Conservation (phyloP, 495 filamentous ascomycete species). For the Xylaria flabelliformis region DNA sequence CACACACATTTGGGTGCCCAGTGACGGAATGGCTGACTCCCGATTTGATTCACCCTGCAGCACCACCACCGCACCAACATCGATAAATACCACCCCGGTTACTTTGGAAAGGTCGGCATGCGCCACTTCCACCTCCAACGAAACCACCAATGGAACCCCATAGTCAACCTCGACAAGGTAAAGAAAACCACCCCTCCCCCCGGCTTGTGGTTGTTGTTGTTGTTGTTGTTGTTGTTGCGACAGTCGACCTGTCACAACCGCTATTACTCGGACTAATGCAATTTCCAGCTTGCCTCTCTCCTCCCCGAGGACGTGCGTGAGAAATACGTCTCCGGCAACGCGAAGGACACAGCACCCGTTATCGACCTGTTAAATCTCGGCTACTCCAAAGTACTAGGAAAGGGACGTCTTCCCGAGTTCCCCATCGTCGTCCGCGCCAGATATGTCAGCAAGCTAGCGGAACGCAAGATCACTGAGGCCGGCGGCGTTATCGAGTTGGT, state of each 20-base stretch:
- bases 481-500: constrained; percentile 92
- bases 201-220: not conserved
- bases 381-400: constrained; percentile 92
- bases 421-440: constrained; percentile 87
- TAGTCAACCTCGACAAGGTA: constrained; percentile 92
- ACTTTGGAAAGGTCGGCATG: constrained; percentile 99
- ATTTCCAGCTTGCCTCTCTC: constrained; percentile 75
- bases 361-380: constrained; percentile 90
- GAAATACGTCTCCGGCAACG: constrained; percentile 75
- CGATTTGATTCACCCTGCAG: constrained; percentile 25
- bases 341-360: constrained; percentile 83
- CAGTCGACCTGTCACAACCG: constrained; percentile 65
- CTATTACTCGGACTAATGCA: constrained; percentile 54
- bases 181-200: constrained; percentile 17
- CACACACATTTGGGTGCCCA: not conserved
- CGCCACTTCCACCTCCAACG: constrained; percentile 90
- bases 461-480: constrained; percentile 94
- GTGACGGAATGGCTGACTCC: constrained; percentile 8
- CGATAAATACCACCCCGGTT: constrained; percentile 71
- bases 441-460: constrained; percentile 86
- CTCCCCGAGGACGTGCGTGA: constrained; percentile 82
- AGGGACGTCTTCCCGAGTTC: constrained; percentile 85
- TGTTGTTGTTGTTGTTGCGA: no score
- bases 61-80: constrained; percentile 96
- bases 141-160: constrained; percentile 92